These are phyloP conservation scores for Xylaria palmicola DNA, from an alignment of 495 filamentous ascomycete species.

Conservation along the genomic window DNA sequence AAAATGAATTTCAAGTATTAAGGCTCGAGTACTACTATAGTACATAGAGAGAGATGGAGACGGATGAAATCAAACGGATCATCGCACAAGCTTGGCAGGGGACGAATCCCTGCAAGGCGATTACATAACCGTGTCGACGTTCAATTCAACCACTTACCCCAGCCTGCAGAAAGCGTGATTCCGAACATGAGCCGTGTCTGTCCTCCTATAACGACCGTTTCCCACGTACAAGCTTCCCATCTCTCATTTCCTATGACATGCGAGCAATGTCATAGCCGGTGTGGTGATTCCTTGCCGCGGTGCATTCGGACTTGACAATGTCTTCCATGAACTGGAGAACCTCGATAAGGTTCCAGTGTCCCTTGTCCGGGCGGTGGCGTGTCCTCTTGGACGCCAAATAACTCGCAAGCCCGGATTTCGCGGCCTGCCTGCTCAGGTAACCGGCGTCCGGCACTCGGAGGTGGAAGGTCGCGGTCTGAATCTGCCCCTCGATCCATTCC, in stretches of 20 bases:
- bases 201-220: not conserved
- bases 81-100: slow-evolving; percentile 7
- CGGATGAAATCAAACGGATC: not conserved
- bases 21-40: not conserved
- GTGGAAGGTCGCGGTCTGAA: not conserved
- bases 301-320: not conserved
- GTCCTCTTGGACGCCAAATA: not conserved
- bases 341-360: not conserved
- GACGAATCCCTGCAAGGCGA: not conserved
- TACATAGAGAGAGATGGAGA: not conserved
- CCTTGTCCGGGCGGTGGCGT: not conserved
- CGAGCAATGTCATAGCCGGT: not conserved
- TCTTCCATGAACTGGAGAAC: not conserved
- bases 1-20: too few relatives aligned
- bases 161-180: not conserved
- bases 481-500: not conserved
- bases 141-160: not conserved
- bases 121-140: slow-evolving; percentile 4
- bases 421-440: not conserved
- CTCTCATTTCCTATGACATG: not conserved
- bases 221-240: not conserved
- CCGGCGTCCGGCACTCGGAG: not conserved
- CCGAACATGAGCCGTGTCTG: not conserved
- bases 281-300: not conserved
- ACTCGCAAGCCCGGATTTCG: not conserved